These are phyloP conservation scores for Yarrowia sp. DNA, from an alignment of 805 yeast genomes.

Conservation along the genomic window DNA sequence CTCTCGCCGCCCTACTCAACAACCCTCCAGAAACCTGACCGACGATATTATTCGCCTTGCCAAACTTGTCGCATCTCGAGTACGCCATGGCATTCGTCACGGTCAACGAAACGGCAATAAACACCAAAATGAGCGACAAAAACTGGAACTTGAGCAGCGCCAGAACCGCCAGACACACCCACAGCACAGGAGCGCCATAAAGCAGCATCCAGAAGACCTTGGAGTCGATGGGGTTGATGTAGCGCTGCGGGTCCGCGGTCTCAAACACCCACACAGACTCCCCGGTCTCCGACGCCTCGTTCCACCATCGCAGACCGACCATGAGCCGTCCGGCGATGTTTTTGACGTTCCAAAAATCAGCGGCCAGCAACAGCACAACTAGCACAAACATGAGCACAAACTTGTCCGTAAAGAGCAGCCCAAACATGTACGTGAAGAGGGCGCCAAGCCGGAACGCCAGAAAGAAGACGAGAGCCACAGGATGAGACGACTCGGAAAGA, in stretches of 20 bases:
- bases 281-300: constrained; percentile 72
- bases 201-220: constrained; percentile 84
- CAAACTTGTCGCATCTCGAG: constrained; percentile 90
- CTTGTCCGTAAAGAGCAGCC: constrained; percentile 68
- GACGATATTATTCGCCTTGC: constrained; percentile 77
- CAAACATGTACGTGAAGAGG: constrained; percentile 70
- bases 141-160: constrained; percentile 82
- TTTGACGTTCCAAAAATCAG: constrained; percentile 93
- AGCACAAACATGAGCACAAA: constrained; percentile 80
- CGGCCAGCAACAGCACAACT: constrained; percentile 76
- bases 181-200: constrained; percentile 75
- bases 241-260: constrained; percentile 68
- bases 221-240: constrained; percentile 89
- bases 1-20: constrained; percentile 20
- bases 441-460: constrained; percentile 69
- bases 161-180: constrained; percentile 76
- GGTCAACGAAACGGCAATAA: constrained; percentile 73
- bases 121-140: constrained; percentile 57
- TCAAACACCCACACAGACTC: constrained; percentile 87
- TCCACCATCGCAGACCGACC: constrained; percentile 96
- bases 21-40: constrained; percentile 47
- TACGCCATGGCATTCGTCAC: constrained; percentile 87
- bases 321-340: constrained; percentile 87
- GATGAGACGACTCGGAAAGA: constrained; percentile 77
- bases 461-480: constrained; percentile 73